Evolutionary conservation across 2,329 filamentous ascomycete species (phyloP).

Genomic region (Paradendryphiella salina): DNA sequence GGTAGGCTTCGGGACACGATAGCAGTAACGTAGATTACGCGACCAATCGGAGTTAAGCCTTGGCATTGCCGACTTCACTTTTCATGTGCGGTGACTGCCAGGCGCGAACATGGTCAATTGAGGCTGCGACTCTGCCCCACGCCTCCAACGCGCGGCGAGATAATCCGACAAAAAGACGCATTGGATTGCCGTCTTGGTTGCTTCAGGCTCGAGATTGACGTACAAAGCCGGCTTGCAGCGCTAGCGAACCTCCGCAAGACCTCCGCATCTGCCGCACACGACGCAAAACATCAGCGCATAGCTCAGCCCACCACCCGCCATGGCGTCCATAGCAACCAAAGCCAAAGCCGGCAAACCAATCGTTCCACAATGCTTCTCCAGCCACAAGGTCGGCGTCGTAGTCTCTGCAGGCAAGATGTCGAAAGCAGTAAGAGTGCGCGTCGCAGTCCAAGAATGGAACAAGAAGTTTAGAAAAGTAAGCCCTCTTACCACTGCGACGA

Average conservation of each 20-base stretch:
- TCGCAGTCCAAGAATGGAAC: constrained; percentile 74
- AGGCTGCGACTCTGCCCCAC: constrained; percentile 9
- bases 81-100: constrained; percentile 22
- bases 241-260: constrained; percentile 9
- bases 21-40: constrained; percentile 26
- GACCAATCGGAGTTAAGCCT: constrained; percentile 37
- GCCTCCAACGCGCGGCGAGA: not conserved
- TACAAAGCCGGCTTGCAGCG: constrained; percentile 1
- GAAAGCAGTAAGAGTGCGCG: constrained; percentile 76
- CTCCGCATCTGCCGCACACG: constrained; percentile 18
- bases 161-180: constrained; percentile 14
- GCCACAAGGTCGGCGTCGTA: constrained; percentile 63
- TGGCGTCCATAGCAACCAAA: constrained; percentile 29
- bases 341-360: constrained; percentile 27
- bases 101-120: constrained; percentile 14
- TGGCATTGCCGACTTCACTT: constrained; percentile 28
- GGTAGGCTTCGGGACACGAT: constrained; percentile 34
- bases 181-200: constrained; percentile 23
- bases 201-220: not conserved
- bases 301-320: constrained; percentile 11
- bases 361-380: constrained; percentile 34
- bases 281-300: constrained; percentile 4
- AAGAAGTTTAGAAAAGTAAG: constrained; percentile 70
- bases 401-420: constrained; percentile 77
- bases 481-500: not conserved